Percentiles rank a stretch among this genome's conserved stretches.
These are phyloP conservation scores for Penicillium sp. DNA, from an alignment of 2,329 filamentous ascomycete species.

Conservation along the genomic window DNA sequence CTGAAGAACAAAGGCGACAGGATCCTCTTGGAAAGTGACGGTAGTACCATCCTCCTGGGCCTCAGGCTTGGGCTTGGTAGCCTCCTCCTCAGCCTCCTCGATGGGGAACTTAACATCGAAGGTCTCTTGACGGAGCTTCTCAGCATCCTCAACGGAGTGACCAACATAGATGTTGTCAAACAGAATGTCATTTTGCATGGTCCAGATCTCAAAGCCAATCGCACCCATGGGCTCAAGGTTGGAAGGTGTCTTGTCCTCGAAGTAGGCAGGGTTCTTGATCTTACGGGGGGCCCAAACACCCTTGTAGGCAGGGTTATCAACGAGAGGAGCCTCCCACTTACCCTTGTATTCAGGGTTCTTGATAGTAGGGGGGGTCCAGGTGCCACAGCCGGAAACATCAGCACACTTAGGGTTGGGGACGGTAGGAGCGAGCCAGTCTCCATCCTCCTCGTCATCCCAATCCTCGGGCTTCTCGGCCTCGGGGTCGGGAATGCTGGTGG, in stretches of 20 bases:
- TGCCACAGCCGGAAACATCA: slow-evolving; percentile 88
- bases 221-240: slow-evolving; percentile 94
- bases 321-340: slow-evolving; percentile 89
- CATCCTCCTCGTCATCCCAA: slow-evolving; percentile 99
- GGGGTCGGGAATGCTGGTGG: slow-evolving; percentile 79
- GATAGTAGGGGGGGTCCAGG: slow-evolving; percentile 87
- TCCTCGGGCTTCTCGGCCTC: slow-evolving; percentile 97
- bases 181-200: slow-evolving; percentile 97
- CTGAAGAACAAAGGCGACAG: slow-evolving; percentile 81
- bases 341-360: slow-evolving; percentile 98
- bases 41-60: slow-evolving; percentile 62
- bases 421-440: slow-evolving; percentile 89
- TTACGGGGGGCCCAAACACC: slow-evolving; percentile 90
- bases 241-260: slow-evolving; percentile 92
- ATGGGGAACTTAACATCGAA: slow-evolving; percentile 83
- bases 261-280: slow-evolving; percentile 95
- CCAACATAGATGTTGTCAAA: slow-evolving; percentile 99
- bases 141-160: slow-evolving; percentile 90
- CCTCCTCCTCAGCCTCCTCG: slow-evolving; percentile 77
- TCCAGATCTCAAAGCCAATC: slow-evolving; percentile 99
- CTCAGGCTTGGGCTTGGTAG: slow-evolving; percentile 75
- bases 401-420: slow-evolving; percentile 95
- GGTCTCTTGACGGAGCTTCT: slow-evolving; percentile 82
- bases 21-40: slow-evolving; percentile 87
- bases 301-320: slow-evolving; percentile 99